Evolutionary conservation across 371 early-diverging fungal species (phyloP).

Genomic region (Zychaea mexicana): DNA sequence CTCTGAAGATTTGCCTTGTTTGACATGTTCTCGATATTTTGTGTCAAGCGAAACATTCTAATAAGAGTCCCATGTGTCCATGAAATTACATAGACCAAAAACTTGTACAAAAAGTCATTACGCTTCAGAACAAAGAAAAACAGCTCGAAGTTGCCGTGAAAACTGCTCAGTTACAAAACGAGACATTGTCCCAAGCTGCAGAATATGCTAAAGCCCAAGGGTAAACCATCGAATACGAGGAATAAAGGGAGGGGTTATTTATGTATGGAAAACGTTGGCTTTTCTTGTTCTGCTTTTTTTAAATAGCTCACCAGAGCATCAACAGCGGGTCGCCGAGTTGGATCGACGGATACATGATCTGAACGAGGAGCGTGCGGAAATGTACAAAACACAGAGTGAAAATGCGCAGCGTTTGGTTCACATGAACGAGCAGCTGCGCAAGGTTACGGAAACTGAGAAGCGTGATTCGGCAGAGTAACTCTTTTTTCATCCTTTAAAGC

Average conservation of each 20-base stretch:
- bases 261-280: neutral
- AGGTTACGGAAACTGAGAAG: constrained; percentile 63
- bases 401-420: constrained; percentile 91
- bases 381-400: constrained; percentile 89
- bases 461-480: constrained; percentile 67
- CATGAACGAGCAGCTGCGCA: constrained; percentile 77
- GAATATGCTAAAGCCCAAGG: constrained; percentile 12
- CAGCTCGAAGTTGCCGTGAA: constrained; percentile 12
- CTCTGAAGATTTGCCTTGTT: no score
- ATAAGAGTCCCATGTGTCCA: neutral
- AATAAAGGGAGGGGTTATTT: neutral
- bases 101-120: constrained; percentile 27
- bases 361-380: constrained; percentile 86
- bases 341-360: constrained; percentile 74
- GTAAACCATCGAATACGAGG: neutral
- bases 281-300: neutral
- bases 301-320: constrained; percentile 38
- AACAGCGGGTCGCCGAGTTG: constrained; percentile 71
- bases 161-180: constrained; percentile 4
- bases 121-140: constrained; percentile 21
- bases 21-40: no score
- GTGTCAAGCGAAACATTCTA: neutral
- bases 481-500: no score
- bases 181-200: neutral
- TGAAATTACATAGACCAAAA: constrained; percentile 22